phyloP scores from a whole-genome alignment of 495 filamentous ascomycete genomes.

The Penicillium arizonense region DNA sequence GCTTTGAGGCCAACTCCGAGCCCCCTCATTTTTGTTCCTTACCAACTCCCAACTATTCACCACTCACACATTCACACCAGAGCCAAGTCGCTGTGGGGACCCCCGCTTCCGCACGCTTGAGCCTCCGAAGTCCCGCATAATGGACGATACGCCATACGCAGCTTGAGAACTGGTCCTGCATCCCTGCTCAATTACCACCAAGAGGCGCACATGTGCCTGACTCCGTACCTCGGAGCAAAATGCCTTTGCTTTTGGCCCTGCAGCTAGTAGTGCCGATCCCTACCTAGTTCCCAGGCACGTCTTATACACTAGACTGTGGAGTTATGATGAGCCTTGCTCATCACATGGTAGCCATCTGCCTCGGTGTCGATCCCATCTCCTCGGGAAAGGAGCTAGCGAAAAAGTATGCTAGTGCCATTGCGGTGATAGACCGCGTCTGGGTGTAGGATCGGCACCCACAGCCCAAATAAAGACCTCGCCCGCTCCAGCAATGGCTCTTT shows the following conservation, averaged over 20 bases:
- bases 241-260: background rate
- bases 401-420: conserved; percentile 1
- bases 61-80: too few species aligned
- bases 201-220: conserved; percentile 4
- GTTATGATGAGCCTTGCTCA: conserved; percentile 5
- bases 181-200: background rate
- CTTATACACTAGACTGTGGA: background rate
- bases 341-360: conserved; percentile 20
- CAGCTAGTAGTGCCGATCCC: conserved; percentile 2
- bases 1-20: conserved; percentile 1
- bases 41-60: background rate
- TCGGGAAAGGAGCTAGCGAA: conserved; percentile 8
- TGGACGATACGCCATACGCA: conserved; percentile 1
- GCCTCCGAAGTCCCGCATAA: conserved; percentile 3
- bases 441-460: conserved; percentile 15
- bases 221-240: background rate
- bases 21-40: conserved; percentile 5
- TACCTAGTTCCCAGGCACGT: conserved; percentile 6
- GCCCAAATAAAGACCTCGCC: conserved; percentile 25
- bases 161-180: background rate
- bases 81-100: background rate
- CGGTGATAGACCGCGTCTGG: conserved; percentile 14
- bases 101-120: conserved; percentile 5
- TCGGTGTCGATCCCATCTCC: conserved; percentile 23
- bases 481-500: conserved; percentile 3